Evolutionary conservation across 352 stramenopile species (phyloP).

Genomic region (Phytophthora meadii): DNA sequence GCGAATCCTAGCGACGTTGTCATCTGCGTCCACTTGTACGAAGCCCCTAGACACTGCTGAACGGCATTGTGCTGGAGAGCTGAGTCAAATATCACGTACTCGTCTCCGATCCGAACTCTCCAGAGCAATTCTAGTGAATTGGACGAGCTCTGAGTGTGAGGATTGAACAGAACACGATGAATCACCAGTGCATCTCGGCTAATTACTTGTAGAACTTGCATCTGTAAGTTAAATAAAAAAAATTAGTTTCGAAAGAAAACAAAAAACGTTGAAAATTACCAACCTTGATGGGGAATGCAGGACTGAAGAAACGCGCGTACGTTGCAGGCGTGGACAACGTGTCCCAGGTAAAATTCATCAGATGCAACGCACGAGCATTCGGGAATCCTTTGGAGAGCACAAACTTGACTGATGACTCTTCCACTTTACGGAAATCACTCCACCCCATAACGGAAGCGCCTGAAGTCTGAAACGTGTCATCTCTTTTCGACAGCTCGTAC

Average conservation of each 20-base stretch:
- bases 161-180: slow-evolving; percentile 67
- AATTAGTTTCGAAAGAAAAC: background rate
- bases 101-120: slow-evolving; percentile 48
- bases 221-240: slow-evolving; percentile 17
- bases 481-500: slow-evolving; percentile 32
- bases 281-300: slow-evolving; percentile 43
- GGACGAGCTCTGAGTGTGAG: slow-evolving; percentile 55
- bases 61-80: slow-evolving; percentile 62
- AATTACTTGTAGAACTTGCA: slow-evolving; percentile 65
- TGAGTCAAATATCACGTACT: slow-evolving; percentile 66
- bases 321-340: slow-evolving; percentile 37
- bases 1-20: slow-evolving; percentile 59
- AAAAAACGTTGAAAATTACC: background rate
- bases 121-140: slow-evolving; percentile 66
- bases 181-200: slow-evolving; percentile 57
- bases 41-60: slow-evolving; percentile 54
- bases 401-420: slow-evolving; percentile 47
- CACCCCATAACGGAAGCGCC: slow-evolving; percentile 59
- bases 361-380: slow-evolving; percentile 35
- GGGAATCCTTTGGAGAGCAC: slow-evolving; percentile 57
- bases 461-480: slow-evolving; percentile 39
- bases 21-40: slow-evolving; percentile 60
- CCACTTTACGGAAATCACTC: slow-evolving; percentile 55
- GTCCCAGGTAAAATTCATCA: slow-evolving; percentile 52
- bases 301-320: slow-evolving; percentile 50